Percentiles rank a stretch among this genome's conserved stretches.
Conservation (phyloP, 2,329 filamentous ascomycete species). For the Fusarium marasasianum region DNA sequence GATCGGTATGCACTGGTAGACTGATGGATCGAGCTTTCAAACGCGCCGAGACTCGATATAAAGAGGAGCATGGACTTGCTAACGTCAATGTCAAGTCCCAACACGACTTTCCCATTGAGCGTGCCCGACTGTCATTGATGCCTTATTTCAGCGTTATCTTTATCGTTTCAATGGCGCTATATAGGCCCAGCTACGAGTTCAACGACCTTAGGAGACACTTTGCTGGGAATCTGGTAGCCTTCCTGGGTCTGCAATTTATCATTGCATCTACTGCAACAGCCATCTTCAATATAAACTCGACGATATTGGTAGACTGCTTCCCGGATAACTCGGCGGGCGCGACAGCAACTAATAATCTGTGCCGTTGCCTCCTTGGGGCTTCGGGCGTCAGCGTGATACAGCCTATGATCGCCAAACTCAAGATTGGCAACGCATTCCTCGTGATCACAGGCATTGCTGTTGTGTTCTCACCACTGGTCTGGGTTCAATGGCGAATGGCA, state of each 20-base stretch:
- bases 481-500: background rate
- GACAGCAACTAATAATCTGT: background rate
- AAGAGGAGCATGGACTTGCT: background rate
- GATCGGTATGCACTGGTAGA: background rate
- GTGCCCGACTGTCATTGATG: background rate
- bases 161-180: background rate
- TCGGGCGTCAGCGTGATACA: background rate
- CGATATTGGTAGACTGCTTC: background rate
- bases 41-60: background rate
- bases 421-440: background rate
- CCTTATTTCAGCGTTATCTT: background rate
- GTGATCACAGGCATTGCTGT: background rate
- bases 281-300: background rate
- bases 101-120: background rate
- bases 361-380: background rate
- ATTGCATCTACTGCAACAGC: background rate
- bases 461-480: background rate
- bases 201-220: background rate
- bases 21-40: slow-evolving; percentile 5
- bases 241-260: background rate
- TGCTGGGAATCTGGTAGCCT: background rate
- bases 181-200: background rate
- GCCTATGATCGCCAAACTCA: background rate
- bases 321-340: background rate
- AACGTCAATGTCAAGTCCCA: background rate